Base-by-base conservation (phyloP, 768 basidiomycete species). In the Hemileccinum impolitum region DNA sequence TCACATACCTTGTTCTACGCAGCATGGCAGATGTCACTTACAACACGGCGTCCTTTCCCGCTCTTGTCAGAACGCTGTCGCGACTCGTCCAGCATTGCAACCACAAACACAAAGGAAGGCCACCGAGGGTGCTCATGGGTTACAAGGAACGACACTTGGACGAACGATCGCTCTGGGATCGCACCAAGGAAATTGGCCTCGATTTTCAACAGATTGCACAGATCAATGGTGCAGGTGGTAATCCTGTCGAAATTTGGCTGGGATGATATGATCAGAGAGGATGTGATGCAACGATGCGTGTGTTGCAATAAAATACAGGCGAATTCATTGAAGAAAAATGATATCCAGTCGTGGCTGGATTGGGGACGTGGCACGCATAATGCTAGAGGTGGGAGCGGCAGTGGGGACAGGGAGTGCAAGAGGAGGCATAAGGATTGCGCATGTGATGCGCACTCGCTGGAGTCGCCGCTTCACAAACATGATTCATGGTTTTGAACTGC, bases 1-100 rank as follows among this genome's bases (percentile, higher is more conserved):
- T 38, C 26, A 3, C 23, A 42, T 31, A 10, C 3, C 5, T 30
- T 12, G 13, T 23, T 8, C 18, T 14, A 21, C 34, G n/a, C 56
- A 94, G 92, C 38, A 91, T 94, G 83, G 89, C 92, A 12, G 94
- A 96, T 58, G 90, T 94, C 8, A 86, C 91, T 1, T 95, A 94
- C 72, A 95, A 95, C 69, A 90, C 89, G 1, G 71, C 82, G 1
- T 87, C 90, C 2, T 96, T 95, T 65, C 80, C 87, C 2, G 74
- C 86, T 0, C 79, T 95, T 35, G 66, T 91, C 15, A 69, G 70
- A n/a, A 93, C 90, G 0, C 69, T 95, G 19, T 67, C 71, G 5
- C 62, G 67, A 3, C 71, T 94, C 5, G 56, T 82, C 19, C 59
- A 61, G 30, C 21, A 14, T 12, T 58, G 53, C 18, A 54, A 47